Percentiles rank a stretch among this genome's conserved stretches.
Evolutionary conservation across 768 basidiomycete genomes (phyloP).

Genomic region (Tremella yokohamensis): DNA sequence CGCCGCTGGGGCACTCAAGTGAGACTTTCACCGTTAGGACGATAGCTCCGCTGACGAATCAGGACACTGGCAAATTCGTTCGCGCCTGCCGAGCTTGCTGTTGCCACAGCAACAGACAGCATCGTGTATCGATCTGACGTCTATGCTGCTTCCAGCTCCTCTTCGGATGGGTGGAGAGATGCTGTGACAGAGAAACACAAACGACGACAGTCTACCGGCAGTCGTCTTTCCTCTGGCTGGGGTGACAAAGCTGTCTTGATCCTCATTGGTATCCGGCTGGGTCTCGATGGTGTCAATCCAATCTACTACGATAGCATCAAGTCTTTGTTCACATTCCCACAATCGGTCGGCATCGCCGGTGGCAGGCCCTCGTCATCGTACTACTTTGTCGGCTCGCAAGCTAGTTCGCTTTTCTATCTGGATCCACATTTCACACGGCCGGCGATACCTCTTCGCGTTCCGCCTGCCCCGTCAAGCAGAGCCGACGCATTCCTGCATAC

Average conservation of each 20-base stretch:
- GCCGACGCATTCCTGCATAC: background rate
- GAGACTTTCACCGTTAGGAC: constrained; percentile 23
- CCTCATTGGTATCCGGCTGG: constrained; percentile 78
- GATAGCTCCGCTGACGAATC: constrained; percentile 3
- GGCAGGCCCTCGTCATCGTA: constrained; percentile 95
- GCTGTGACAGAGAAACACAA: background rate
- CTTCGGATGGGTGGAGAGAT: constrained; percentile 28
- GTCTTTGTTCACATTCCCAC: constrained; percentile 83
- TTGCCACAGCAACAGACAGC: constrained; percentile 76
- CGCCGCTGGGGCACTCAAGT: constrained; percentile 95
- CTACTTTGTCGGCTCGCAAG: constrained; percentile 93
- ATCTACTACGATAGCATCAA: constrained; percentile 86
- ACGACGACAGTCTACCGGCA: constrained; percentile 10
- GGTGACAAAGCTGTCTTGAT: constrained; percentile 80
- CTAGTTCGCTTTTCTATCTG: constrained; percentile 65
- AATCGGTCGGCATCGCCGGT: constrained; percentile 93
- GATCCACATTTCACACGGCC: constrained; percentile 64
- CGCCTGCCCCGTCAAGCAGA: constrained; percentile 21
- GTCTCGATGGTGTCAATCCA: constrained; percentile 89
- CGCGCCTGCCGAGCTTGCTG: constrained; percentile 73
- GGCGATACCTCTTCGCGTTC: constrained; percentile 61
- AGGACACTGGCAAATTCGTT: constrained; percentile 75
- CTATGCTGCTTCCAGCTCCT: constrained; percentile 63
- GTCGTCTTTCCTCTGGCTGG: constrained; percentile 56
- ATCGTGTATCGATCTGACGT: constrained; percentile 82